These are phyloP conservation scores for Auxenochlorella pyrenoidosa DNA, from an alignment of 139 green algal species.

Conservation along the genomic window DNA sequence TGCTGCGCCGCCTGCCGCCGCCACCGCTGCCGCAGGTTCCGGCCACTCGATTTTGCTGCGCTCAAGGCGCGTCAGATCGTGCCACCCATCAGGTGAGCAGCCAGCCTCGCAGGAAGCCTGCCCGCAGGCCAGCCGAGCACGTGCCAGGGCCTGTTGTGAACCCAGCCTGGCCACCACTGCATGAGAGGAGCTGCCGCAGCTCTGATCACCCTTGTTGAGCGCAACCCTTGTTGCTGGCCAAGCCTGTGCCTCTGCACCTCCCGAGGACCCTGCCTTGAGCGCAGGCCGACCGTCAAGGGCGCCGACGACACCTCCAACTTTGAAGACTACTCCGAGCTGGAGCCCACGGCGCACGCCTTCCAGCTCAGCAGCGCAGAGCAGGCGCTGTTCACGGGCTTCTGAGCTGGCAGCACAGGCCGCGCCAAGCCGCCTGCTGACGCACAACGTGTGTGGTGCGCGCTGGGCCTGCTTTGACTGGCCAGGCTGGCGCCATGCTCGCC, in stretches of 20 bases:
- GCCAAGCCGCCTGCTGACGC: background rate
- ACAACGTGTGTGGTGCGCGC: background rate
- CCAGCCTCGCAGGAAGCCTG: background rate
- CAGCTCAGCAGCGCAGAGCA: slow-evolving; percentile 66
- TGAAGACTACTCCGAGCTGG: slow-evolving; percentile 71
- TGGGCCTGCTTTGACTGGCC: too few species aligned
- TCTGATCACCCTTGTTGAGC: too few species aligned
- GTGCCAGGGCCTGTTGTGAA: too few species aligned
- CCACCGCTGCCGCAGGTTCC: slow-evolving; percentile 47
- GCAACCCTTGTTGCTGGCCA: too few species aligned
- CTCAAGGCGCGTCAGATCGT: background rate
- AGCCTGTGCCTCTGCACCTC: too few species aligned
- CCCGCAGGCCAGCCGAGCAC: too few species aligned
- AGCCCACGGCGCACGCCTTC: slow-evolving; percentile 59
- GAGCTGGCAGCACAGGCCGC: background rate
- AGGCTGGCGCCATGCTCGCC: too few species aligned
- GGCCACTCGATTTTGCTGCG: slow-evolving; percentile 46
- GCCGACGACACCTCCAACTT: slow-evolving; percentile 78
- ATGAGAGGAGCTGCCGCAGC: background rate
- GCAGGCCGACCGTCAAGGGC: slow-evolving; percentile 55
- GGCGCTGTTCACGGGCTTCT: slow-evolving; percentile 70
- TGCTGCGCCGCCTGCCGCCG: too few species aligned
- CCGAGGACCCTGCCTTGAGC: background rate
- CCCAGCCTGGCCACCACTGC: too few species aligned
- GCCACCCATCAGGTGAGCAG: slow-evolving; percentile 60